Conservation (phyloP, 306 rosid species). For the Ziziphus jujuba region DNA sequence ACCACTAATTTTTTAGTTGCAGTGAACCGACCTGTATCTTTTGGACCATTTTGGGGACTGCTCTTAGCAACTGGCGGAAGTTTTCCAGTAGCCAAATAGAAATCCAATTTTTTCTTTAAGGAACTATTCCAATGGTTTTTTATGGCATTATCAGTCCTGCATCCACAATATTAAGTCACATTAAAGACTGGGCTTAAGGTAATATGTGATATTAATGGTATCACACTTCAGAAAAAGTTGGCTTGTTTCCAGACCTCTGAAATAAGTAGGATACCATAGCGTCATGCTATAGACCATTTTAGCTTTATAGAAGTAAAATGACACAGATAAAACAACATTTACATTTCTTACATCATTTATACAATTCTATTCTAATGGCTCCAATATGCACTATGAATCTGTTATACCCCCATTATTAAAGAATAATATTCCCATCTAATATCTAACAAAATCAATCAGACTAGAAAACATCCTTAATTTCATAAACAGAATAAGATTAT, state of each 20-base stretch:
- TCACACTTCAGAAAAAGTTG: conserved; percentile 7
- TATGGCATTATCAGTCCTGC: conserved; percentile 97
- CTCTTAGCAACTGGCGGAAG: conserved; percentile 80
- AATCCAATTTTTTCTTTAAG: conserved; percentile 89
- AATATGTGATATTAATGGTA: conserved; percentile 4
- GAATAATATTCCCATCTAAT: background rate
- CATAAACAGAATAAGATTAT: background rate
- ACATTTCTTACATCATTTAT: background rate
- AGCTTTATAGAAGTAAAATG: background rate
- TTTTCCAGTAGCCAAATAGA: conserved; percentile 79
- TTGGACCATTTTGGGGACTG: conserved; percentile 51
- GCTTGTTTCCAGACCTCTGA: background rate
- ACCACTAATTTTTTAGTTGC: conserved; percentile 43
- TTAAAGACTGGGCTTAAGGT: conserved; percentile 16
- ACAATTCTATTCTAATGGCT: background rate
- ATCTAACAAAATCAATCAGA: background rate
- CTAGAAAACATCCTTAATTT: background rate
- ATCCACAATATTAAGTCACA: conserved; percentile 12
- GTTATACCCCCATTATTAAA: background rate
- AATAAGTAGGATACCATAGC: background rate
- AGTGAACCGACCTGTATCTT: conserved; percentile 49
- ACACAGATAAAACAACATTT: background rate
- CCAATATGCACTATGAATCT: background rate
- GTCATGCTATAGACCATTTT: background rate
- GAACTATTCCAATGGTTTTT: conserved; percentile 99